Evolutionary conservation across 257 asterid species (phyloP).

Genomic region (Nemophila menziesii): DNA sequence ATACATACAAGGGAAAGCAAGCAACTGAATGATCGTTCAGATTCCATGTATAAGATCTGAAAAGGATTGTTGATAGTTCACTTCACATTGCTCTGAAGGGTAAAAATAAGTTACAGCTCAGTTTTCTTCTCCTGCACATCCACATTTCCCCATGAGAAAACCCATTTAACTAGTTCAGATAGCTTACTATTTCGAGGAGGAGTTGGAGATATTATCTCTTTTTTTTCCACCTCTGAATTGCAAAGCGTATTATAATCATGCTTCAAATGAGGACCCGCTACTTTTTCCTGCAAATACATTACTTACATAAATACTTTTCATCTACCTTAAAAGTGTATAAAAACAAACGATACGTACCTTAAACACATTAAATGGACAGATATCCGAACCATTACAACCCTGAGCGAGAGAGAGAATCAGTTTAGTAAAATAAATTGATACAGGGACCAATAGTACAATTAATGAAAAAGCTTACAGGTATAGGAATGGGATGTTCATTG

Average conservation of each 20-base stretch:
- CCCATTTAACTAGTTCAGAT: slow-evolving; percentile 36
- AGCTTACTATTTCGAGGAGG: too few relatives aligned
- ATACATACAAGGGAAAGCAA: too few relatives aligned
- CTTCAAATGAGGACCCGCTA: slow-evolving; percentile 79
- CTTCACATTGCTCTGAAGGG: too few relatives aligned
- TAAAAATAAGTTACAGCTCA: slow-evolving; percentile 35
- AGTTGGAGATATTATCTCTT: slow-evolving; percentile 14
- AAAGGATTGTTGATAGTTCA: too few relatives aligned
- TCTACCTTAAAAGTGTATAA: too few relatives aligned
- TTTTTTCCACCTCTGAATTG: slow-evolving; percentile 19
- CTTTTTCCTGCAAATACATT: slow-evolving; percentile 52
- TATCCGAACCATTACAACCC: slow-evolving; percentile 70
- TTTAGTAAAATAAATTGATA: slow-evolving; percentile 1
- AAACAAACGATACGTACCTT: slow-evolving; percentile 51
- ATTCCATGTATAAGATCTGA: too few relatives aligned
- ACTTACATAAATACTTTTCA: too few relatives aligned
- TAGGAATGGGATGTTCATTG: slow-evolving; percentile 59
- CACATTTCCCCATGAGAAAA: slow-evolving; percentile 24
- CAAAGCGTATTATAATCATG: slow-evolving; percentile 60
- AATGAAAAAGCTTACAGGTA: slow-evolving; percentile 55
- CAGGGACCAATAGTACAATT: too few relatives aligned
- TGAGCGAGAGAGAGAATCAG: slow-evolving; percentile 15
- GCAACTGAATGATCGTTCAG: too few relatives aligned
- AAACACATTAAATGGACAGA: slow-evolving; percentile 73
- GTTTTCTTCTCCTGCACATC: slow-evolving; percentile 18